Conservation (phyloP, 129 eudicot species). For the Gnaphalium uliginosum region DNA sequence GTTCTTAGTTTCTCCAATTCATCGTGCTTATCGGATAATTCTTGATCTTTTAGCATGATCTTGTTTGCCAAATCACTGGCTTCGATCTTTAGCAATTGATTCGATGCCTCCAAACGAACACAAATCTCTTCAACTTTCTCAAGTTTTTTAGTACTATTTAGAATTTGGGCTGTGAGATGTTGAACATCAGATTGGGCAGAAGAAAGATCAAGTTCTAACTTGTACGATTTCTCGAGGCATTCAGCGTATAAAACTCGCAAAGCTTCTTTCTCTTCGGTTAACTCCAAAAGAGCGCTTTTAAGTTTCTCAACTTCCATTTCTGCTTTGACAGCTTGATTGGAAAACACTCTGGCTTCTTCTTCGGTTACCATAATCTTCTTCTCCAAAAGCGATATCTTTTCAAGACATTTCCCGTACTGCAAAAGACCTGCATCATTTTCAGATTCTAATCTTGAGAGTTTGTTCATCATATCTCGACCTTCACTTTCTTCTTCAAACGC, state of each 20-base stretch:
- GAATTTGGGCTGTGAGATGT: conserved; percentile 52
- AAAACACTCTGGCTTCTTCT: conserved; percentile 43
- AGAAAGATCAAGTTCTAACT: conserved; percentile 53
- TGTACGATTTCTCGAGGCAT: conserved; percentile 69
- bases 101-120: conserved; percentile 59
- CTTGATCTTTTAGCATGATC: conserved; percentile 67
- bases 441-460: conserved; percentile 50
- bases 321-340: conserved; percentile 51
- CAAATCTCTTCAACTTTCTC: conserved; percentile 59
- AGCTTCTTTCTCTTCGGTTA: conserved; percentile 67
- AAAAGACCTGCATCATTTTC: conserved; percentile 64
- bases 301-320: conserved; percentile 61
- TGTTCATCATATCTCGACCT: conserved; percentile 39
- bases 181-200: conserved; percentile 58
- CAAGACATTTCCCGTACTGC: conserved; percentile 58
- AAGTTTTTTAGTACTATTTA: conserved; percentile 49
- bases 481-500: conserved; percentile 49
- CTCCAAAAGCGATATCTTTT: conserved; percentile 57
- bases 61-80: conserved; percentile 62
- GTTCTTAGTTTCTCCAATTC: conserved; percentile 67
- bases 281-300: conserved; percentile 43
- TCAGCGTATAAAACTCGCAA: conserved; percentile 47
- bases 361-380: conserved; percentile 43
- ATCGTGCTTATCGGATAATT: conserved; percentile 57
- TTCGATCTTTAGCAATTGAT: conserved; percentile 57